Evolutionary conservation across 1,284 basidiomycete genomes (phyloP).

Genomic region (Meira miltonrushii): DNA sequence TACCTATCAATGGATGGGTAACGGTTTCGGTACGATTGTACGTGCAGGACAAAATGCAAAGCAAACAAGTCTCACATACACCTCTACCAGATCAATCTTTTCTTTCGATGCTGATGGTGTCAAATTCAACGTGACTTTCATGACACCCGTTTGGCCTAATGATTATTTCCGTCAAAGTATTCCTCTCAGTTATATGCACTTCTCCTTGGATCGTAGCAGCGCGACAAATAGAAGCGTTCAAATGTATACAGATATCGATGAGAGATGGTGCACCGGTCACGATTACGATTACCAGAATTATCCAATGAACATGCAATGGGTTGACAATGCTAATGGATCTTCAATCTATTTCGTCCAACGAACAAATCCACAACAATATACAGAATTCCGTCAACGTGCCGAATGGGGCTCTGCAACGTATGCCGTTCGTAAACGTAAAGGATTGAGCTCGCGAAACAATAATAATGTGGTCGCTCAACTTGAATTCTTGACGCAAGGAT

Average conservation of each 20-base stretch:
- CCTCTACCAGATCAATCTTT: conserved; percentile 46
- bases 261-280: conserved; percentile 47
- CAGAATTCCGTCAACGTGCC: conserved; percentile 47
- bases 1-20: conserved; percentile 48
- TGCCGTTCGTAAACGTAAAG: conserved; percentile 34
- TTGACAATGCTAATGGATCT: conserved; percentile 28
- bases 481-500: conserved; percentile 39
- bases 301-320: conserved; percentile 24
- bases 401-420: conserved; percentile 49
- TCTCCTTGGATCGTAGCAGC: conserved; percentile 31
- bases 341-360: conserved; percentile 36
- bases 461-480: conserved; percentile 43
- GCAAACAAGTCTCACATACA: conserved; percentile 42
- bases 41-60: conserved; percentile 32
- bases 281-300: conserved; percentile 43
- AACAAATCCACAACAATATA: conserved; percentile 36
- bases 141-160: conserved; percentile 44
- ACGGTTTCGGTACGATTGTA: conserved; percentile 42
- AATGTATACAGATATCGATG: conserved; percentile 42
- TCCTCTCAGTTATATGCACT: conserved; percentile 46
- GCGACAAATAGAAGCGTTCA: conserved; percentile 30
- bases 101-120: conserved; percentile 42
- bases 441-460: conserved; percentile 38
- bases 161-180: conserved; percentile 45
- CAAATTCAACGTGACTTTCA: conserved; percentile 44